phyloP scores from a whole-genome alignment of 306 rosid genomes.

The Vigna unguiculata region DNA sequence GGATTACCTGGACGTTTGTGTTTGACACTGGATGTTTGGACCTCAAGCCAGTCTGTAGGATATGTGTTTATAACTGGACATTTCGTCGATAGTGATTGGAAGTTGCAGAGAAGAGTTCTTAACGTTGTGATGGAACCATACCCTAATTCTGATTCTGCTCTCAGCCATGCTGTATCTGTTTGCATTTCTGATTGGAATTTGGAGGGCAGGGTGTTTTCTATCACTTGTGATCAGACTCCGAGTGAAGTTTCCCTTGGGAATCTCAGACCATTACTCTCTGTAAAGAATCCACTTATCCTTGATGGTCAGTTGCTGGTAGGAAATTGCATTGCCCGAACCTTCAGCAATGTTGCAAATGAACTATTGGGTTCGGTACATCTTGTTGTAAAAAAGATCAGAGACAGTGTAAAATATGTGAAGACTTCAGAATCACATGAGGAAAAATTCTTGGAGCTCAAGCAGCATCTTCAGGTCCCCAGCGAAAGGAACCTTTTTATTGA shows the following conservation, averaged over 20 bases:
- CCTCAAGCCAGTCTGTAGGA: conserved; percentile 82
- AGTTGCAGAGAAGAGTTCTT: conserved; percentile 77
- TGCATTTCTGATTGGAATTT: conserved; percentile 92
- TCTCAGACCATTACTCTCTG: conserved; percentile 77
- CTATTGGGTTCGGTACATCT: conserved; percentile 60
- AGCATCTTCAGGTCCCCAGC: conserved; percentile 89
- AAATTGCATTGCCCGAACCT: conserved; percentile 78
- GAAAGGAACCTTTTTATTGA: conserved; percentile 77
- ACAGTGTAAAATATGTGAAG: conserved; percentile 87
- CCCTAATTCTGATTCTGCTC: conserved; percentile 77
- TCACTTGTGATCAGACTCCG: conserved; percentile 61
- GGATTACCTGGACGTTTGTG: conserved; percentile 84
- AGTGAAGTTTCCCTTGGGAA: conserved; percentile 66
- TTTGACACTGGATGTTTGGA: conserved; percentile 89
- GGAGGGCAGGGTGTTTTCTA: conserved; percentile 79
- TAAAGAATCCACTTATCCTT: conserved; percentile 81
- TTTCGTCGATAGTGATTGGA: conserved; percentile 91
- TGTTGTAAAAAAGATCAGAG: conserved; percentile 66
- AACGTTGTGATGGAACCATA: conserved; percentile 97
- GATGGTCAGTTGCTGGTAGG: conserved; percentile 79
- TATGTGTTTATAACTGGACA: conserved; percentile 87
- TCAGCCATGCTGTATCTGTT: conserved; percentile 84
- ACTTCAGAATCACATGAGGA: conserved; percentile 89
- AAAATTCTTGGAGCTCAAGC: conserved; percentile 77
- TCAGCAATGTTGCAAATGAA: conserved; percentile 73